A percentile compares a stretch with the other conserved stretches of the same genome.
phyloP scores from a whole-genome alignment of 257 asterid species.

The Nicotiana paniculata region DNA sequence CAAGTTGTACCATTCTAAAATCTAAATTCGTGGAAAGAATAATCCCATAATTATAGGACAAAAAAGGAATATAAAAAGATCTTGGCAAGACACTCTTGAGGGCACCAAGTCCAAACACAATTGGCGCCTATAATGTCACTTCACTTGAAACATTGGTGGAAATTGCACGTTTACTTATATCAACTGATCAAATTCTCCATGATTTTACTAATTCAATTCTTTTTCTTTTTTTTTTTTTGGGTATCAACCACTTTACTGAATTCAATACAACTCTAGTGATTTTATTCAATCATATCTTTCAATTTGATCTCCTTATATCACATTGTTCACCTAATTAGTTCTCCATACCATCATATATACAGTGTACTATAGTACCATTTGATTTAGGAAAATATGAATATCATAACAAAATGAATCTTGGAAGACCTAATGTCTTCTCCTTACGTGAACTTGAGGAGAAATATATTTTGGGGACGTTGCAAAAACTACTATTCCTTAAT shows the following conservation, averaged over 20 bases:
- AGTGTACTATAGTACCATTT: background rate
- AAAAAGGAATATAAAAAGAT: constrained; percentile 1
- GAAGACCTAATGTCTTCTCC: background rate
- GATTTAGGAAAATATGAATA: background rate
- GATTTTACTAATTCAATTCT: background rate
- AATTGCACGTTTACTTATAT: constrained; percentile 13
- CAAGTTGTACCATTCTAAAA: background rate
- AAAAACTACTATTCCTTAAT: background rate
- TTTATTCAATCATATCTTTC: background rate
- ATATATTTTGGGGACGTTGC: background rate
- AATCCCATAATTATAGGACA: background rate
- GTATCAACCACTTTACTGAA: background rate
- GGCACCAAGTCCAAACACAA: background rate
- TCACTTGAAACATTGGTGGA: constrained; percentile 7
- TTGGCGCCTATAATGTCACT: constrained; percentile 9
- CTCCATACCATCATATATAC: background rate
- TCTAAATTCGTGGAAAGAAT: background rate
- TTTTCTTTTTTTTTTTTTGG: too few relatives aligned
- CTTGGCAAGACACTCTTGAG: background rate
- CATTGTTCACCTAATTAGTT: background rate
- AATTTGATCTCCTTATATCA: background rate
- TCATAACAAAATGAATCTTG: background rate
- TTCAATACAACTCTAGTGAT: background rate
- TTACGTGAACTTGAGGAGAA: background rate
- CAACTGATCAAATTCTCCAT: background rate